phyloP scores from a whole-genome alignment of 2,329 filamentous ascomycete genomes.

The Trichothecium sympodiale region DNA sequence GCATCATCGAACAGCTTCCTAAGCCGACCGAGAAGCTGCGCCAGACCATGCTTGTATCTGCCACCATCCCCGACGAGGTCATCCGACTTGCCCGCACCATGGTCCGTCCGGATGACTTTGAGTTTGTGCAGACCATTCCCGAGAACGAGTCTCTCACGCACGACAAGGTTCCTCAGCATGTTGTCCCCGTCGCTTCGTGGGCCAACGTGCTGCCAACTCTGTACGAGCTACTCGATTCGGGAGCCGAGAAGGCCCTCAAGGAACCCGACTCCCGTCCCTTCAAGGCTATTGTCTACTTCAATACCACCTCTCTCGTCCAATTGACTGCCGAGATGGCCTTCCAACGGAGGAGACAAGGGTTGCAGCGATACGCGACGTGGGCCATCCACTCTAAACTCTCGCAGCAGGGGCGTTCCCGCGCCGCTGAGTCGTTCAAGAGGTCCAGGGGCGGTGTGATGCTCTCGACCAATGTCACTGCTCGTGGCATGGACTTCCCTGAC shows the following conservation, averaged over 20 bases:
- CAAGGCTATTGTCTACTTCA: slow-evolving; percentile 94
- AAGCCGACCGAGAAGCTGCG: slow-evolving; percentile 50
- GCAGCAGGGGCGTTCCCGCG: slow-evolving; percentile 57
- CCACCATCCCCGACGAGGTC: slow-evolving; percentile 79
- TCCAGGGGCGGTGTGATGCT: slow-evolving; percentile 55
- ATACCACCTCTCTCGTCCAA: slow-evolving; percentile 63
- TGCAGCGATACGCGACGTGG: slow-evolving; percentile 24
- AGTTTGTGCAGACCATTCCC: slow-evolving; percentile 81
- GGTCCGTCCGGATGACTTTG: slow-evolving; percentile 68
- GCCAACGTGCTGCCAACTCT: slow-evolving; percentile 69
- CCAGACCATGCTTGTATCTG: slow-evolving; percentile 92
- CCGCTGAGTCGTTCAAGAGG: slow-evolving; percentile 61
- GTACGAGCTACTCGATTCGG: slow-evolving; percentile 61
- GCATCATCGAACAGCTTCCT: slow-evolving; percentile 55
- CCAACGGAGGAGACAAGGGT: slow-evolving; percentile 21
- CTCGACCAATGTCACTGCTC: slow-evolving; percentile 69
- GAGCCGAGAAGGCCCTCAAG: slow-evolving; percentile 32
- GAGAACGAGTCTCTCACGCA: slow-evolving; percentile 79
- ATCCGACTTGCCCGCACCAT: slow-evolving; percentile 66
- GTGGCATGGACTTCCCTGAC: slow-evolving; percentile 74
- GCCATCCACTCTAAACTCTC: slow-evolving; percentile 72
- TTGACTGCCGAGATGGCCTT: slow-evolving; percentile 47
- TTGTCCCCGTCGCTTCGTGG: slow-evolving; percentile 55
- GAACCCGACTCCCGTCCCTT: slow-evolving; percentile 48
- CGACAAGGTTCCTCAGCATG: slow-evolving; percentile 68